A percentile compares a stretch with the other conserved stretches of the same genome.
These are phyloP conservation scores for Colletotrichum sojae DNA, from an alignment of 2,329 filamentous ascomycete genomes.

Conservation along the genomic window DNA sequence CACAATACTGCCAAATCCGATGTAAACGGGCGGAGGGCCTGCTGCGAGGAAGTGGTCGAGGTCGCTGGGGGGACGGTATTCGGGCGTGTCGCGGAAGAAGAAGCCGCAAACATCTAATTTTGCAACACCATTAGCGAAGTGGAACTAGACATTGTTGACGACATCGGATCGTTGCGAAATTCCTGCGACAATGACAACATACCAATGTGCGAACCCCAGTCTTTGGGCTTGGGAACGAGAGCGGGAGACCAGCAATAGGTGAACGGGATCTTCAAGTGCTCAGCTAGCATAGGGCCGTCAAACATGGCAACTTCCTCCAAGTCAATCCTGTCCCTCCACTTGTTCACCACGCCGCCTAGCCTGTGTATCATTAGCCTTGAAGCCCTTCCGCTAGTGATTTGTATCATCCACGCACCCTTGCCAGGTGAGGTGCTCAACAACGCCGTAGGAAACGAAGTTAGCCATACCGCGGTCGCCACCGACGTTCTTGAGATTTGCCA, in stretches of 20 bases:
- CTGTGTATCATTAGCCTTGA: conserved; percentile 21
- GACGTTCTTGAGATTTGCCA: conserved; percentile 77
- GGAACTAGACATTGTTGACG: too few relatives aligned
- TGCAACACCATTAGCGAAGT: background rate
- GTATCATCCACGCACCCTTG: conserved; percentile 62
- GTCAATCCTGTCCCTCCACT: conserved; percentile 71
- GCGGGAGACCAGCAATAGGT: conserved; percentile 85
- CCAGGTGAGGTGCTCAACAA: conserved; percentile 83
- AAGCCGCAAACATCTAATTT: conserved; percentile 58
- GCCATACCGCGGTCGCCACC: conserved; percentile 66
- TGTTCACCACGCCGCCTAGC: conserved; percentile 23
- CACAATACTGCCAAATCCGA: conserved; percentile 71
- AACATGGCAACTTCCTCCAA: conserved; percentile 78
- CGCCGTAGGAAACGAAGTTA: conserved; percentile 78
- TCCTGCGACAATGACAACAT: conserved; percentile 37
- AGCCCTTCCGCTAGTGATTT: background rate
- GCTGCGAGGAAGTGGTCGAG: conserved; percentile 58
- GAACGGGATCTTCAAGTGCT: conserved; percentile 76
- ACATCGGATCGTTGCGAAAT: background rate
- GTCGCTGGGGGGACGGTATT: conserved; percentile 55
- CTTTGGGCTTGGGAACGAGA: conserved; percentile 74
- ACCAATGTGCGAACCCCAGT: conserved; percentile 75
- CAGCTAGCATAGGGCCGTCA: conserved; percentile 78
- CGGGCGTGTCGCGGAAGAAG: conserved; percentile 56
- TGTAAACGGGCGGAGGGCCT: conserved; percentile 66